A percentile compares a stretch with the other conserved stretches of the same genome.
These are phyloP conservation scores for Pyropia yezoensis DNA, from an alignment of 23 red algal species.

Conservation along the genomic window DNA sequence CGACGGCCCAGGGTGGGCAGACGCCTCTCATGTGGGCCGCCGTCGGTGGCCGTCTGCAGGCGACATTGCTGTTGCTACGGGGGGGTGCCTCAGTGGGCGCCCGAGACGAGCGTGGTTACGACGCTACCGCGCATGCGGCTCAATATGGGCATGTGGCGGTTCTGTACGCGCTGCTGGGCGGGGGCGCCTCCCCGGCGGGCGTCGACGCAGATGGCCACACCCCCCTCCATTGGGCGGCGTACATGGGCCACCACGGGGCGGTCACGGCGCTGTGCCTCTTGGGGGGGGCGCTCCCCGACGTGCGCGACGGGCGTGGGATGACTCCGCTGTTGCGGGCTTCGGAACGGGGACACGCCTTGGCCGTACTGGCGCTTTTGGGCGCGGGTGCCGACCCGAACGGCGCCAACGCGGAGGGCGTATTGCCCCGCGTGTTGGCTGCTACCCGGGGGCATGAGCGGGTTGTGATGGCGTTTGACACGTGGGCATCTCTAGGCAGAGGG, in stretches of 20 bases:
- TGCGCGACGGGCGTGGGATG: slow-evolving; percentile 24
- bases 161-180: slow-evolving; percentile 16
- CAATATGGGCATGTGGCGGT: slow-evolving; percentile 37
- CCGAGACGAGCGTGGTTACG: slow-evolving; percentile 35
- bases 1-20: slow-evolving; percentile 22
- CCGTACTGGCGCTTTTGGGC: slow-evolving; percentile 33
- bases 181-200: slow-evolving; percentile 10
- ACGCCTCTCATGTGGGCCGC: slow-evolving; percentile 52
- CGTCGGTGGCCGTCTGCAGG: slow-evolving; percentile 12
- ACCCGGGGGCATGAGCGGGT: not conserved
- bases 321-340: slow-evolving; percentile 66
- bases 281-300: slow-evolving; percentile 17
- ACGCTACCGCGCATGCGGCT: slow-evolving; percentile 31
- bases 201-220: slow-evolving; percentile 29
- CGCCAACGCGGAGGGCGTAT: slow-evolving; percentile 1
- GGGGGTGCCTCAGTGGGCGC: slow-evolving; percentile 19
- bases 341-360: slow-evolving; percentile 12
- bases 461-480: not conserved
- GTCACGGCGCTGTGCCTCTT: slow-evolving; percentile 30
- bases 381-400: slow-evolving; percentile 36
- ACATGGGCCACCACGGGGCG: slow-evolving; percentile 28
- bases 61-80: slow-evolving; percentile 15
- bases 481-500: not conserved
- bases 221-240: slow-evolving; percentile 64
- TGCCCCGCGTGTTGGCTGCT: not conserved